These are phyloP conservation scores for Botrytis aclada DNA, from an alignment of 2,329 filamentous ascomycete genomes.

Conservation along the genomic window DNA sequence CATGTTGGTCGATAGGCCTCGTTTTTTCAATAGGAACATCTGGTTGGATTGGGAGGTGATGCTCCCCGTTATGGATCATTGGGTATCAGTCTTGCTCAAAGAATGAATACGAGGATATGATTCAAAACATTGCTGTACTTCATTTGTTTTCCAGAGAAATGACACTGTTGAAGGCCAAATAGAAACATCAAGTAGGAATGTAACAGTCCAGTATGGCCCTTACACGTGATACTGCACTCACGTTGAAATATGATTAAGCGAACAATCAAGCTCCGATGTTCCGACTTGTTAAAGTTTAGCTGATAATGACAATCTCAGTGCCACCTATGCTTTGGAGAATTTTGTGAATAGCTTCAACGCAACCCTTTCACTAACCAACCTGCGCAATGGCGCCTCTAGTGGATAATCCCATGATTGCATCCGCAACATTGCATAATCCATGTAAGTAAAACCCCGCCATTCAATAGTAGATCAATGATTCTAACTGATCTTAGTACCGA, in stretches of 20 bases:
- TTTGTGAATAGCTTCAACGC: constrained; percentile 18
- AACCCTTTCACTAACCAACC: constrained; percentile 8
- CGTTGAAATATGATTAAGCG: not conserved
- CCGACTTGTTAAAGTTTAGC: constrained; percentile 3
- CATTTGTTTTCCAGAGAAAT: not conserved
- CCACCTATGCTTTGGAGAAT: constrained; percentile 14
- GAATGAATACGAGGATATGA: not conserved
- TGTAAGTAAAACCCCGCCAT: constrained; percentile 35
- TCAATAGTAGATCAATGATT: constrained; percentile 10
- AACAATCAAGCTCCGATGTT: not conserved
- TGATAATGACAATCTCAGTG: constrained; percentile 13
- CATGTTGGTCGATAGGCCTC: not conserved
- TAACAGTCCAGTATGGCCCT: not conserved
- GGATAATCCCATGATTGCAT: constrained; percentile 84
- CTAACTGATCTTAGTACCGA: constrained; percentile 49
- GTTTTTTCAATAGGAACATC: not conserved
- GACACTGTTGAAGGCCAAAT: not conserved
- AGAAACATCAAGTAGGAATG: not conserved
- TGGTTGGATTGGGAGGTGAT: not conserved
- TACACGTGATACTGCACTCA: not conserved
- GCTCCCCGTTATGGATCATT: not conserved
- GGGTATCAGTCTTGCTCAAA: not conserved
- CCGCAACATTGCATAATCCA: constrained; percentile 83
- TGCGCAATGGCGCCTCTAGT: constrained; percentile 72
- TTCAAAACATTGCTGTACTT: not conserved